Evolutionary conservation across 1,284 basidiomycete genomes (phyloP).

Genomic region (Marasmius fiardii): DNA sequence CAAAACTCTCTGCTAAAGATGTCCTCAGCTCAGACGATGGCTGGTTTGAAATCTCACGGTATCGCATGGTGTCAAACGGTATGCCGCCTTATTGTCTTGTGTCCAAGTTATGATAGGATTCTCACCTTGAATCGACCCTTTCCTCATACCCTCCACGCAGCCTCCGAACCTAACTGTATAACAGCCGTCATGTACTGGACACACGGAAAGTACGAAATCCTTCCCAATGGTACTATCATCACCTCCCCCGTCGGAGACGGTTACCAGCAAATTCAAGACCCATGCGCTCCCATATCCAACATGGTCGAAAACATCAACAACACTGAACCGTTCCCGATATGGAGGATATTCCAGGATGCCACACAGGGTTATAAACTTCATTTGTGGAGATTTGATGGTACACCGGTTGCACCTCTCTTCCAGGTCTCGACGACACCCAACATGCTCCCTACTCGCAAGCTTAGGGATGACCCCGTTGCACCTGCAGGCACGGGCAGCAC

Average conservation of each 20-base stretch:
- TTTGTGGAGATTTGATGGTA: conserved; percentile 62
- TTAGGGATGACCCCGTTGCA: conserved; percentile 42
- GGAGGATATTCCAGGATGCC: conserved; percentile 59
- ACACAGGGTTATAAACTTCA: conserved; percentile 58
- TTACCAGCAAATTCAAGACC: conserved; percentile 88
- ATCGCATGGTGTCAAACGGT: conserved; percentile 85
- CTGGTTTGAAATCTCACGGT: conserved; percentile 85
- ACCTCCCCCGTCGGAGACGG: conserved; percentile 77
- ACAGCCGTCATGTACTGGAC: conserved; percentile 83
- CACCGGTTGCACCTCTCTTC: conserved; percentile 58
- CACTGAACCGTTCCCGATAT: conserved; percentile 53
- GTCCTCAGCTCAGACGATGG: conserved; percentile 58
- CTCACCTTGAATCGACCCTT: too few relatives aligned
- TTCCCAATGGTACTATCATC: conserved; percentile 74
- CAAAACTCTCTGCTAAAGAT: conserved; percentile 3
- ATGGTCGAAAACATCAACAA: conserved; percentile 80
- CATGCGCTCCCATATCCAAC: conserved; percentile 83
- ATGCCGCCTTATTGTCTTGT: conserved; percentile 13
- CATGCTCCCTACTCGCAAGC: conserved; percentile 59
- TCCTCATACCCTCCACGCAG: conserved; percentile 32
- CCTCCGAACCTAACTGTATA: conserved; percentile 75
- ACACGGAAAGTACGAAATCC: conserved; percentile 73
- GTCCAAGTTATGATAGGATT: too few relatives aligned
- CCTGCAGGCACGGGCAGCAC: conserved; percentile 17
- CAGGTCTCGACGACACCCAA: conserved; percentile 54